These are phyloP conservation scores for Daldinia sp. DNA, from an alignment of 2,329 filamentous ascomycete species.

Conservation along the genomic window DNA sequence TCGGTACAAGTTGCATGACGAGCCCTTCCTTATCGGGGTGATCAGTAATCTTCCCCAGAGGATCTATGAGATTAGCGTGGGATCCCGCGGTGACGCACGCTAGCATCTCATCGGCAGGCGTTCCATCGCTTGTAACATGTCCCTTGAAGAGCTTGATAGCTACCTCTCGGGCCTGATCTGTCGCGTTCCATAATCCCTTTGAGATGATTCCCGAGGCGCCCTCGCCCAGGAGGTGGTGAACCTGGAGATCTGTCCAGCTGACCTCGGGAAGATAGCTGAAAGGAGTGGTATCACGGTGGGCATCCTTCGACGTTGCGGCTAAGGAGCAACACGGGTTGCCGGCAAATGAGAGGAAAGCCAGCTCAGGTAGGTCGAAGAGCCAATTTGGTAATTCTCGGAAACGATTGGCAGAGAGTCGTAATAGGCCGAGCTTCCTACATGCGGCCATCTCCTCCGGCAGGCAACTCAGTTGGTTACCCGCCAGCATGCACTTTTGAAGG, in stretches of 20 bases:
- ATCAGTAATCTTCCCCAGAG: constrained; percentile 58
- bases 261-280: constrained; percentile 54
- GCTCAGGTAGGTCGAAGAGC: constrained; percentile 59
- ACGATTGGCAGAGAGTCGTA: constrained; percentile 59
- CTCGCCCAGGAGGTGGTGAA: constrained; percentile 58
- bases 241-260: constrained; percentile 56
- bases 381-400: constrained; percentile 56
- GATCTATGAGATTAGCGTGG: constrained; percentile 60
- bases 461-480: constrained; percentile 57
- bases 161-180: constrained; percentile 53
- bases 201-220: constrained; percentile 62
- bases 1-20: constrained; percentile 61
- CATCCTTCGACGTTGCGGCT: constrained; percentile 35
- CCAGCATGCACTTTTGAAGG: constrained; percentile 63
- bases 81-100: constrained; percentile 60
- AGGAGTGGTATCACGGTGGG: constrained; percentile 22
- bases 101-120: constrained; percentile 62
- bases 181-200: constrained; percentile 54
- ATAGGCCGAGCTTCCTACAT: constrained; percentile 59
- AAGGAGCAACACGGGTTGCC: constrained; percentile 59
- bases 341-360: constrained; percentile 62
- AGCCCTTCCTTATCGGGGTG: constrained; percentile 58
- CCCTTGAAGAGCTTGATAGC: constrained; percentile 64
- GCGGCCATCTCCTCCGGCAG: constrained; percentile 58
- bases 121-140: constrained; percentile 61